A percentile compares a stretch with the other conserved stretches of the same genome.
These are phyloP conservation scores for Phytophthora cactorum DNA, from an alignment of 352 stramenopile genomes.

Conservation along the genomic window DNA sequence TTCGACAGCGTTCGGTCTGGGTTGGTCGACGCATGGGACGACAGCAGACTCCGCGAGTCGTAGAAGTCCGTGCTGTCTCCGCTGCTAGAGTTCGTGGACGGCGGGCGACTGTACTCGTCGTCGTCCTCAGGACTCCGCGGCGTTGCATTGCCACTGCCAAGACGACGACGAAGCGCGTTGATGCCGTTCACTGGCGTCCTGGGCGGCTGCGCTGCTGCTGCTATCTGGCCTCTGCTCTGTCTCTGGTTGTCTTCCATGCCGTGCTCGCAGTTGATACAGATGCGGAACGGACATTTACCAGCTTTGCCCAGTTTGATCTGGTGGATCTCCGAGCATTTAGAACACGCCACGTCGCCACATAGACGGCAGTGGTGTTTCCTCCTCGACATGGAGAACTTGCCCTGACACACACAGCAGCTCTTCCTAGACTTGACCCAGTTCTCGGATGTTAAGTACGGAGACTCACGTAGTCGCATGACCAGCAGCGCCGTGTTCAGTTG, in stretches of 20 bases:
- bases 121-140: conserved; percentile 27
- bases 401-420: conserved; percentile 62
- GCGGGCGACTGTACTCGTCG: conserved; percentile 31
- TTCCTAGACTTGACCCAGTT: conserved; percentile 72
- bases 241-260: conserved; percentile 39
- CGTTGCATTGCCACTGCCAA: conserved; percentile 19
- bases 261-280: conserved; percentile 59
- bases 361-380: conserved; percentile 80
- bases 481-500: conserved; percentile 60
- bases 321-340: conserved; percentile 73
- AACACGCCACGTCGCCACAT: conserved; percentile 73
- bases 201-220: conserved; percentile 24
- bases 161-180: conserved; percentile 30
- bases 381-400: conserved; percentile 60
- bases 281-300: conserved; percentile 62
- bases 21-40: conserved; percentile 16
- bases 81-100: conserved; percentile 47
- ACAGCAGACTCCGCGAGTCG: conserved; percentile 42
- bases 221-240: conserved; percentile 27
- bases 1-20: conserved; percentile 34
- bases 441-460: conserved; percentile 57
- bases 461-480: conserved; percentile 64
- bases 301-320: conserved; percentile 65
- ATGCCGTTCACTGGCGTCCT: conserved; percentile 27
- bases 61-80: conserved; percentile 47